Percentiles rank a stretch among this genome's conserved stretches.
phyloP scores from a whole-genome alignment of 352 stramenopile species.

The Hyaloperonospora brassicae region DNA sequence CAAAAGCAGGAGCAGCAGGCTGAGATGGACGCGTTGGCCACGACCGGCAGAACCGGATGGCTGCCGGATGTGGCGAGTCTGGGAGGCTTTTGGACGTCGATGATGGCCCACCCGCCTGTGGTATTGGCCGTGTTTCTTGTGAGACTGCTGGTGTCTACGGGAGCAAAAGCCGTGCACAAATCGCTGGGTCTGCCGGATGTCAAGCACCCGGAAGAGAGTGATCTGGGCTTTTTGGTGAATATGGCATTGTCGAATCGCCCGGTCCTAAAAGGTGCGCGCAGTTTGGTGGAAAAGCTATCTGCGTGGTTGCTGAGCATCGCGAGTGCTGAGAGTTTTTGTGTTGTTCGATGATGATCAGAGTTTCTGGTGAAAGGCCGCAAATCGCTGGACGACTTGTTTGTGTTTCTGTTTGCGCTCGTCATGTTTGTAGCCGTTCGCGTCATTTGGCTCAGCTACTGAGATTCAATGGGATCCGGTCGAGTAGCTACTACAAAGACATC shows the following conservation, averaged over 20 bases:
- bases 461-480: not conserved
- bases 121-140: constrained; percentile 52
- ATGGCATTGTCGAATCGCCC: constrained; percentile 49
- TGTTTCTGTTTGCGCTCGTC: constrained; percentile 66
- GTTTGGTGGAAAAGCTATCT: not conserved
- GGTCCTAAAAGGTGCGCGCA: constrained; percentile 46
- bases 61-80: constrained; percentile 49
- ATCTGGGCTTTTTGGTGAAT: constrained; percentile 59
- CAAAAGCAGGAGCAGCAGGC: constrained; percentile 34
- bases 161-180: constrained; percentile 32
- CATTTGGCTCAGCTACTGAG: constrained; percentile 31
- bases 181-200: constrained; percentile 48
- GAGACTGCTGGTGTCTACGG: constrained; percentile 39
- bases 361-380: constrained; percentile 62
- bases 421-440: constrained; percentile 37
- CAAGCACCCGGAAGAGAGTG: constrained; percentile 53
- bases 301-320: not conserved
- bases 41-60: constrained; percentile 25
- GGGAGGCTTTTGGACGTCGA: constrained; percentile 37
- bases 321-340: constrained; percentile 2
- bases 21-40: constrained; percentile 13
- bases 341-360: constrained; percentile 20
- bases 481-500: not conserved
- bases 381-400: constrained; percentile 61
- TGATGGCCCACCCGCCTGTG: constrained; percentile 54